A percentile compares a stretch with the other conserved stretches of the same genome.
These are phyloP conservation scores for Metschnikowia aberdeeniae DNA, from an alignment of 805 yeast genomes.

Conservation along the genomic window DNA sequence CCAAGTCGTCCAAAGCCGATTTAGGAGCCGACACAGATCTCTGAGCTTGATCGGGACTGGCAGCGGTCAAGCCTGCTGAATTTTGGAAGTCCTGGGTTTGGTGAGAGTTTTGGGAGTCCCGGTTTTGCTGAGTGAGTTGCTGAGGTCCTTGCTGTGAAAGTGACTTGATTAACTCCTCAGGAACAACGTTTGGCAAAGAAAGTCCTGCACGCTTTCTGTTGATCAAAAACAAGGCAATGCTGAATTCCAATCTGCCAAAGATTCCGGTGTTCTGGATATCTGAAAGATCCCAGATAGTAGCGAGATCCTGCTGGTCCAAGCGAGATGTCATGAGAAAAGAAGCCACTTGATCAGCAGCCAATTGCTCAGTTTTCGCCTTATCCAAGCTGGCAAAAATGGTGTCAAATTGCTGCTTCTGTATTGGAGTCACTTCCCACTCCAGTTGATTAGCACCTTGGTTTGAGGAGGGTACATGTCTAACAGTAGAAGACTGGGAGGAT, in stretches of 20 bases:
- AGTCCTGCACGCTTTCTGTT: constrained; percentile 78
- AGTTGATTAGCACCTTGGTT: constrained; percentile 15
- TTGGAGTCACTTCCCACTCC: constrained; percentile 67
- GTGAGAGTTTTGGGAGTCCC: not conserved
- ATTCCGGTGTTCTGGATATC: constrained; percentile 84
- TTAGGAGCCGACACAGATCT: constrained; percentile 27
- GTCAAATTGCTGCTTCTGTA: constrained; percentile 74
- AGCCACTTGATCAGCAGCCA: constrained; percentile 80
- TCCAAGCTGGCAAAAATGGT: constrained; percentile 76
- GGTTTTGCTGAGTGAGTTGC: constrained; percentile 4
- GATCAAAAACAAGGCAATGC: constrained; percentile 90
- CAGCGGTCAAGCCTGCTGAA: not conserved
- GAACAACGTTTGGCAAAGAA: constrained; percentile 74
- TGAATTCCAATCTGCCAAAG: constrained; percentile 77
- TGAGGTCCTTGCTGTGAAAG: constrained; percentile 11
- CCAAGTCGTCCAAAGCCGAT: constrained; percentile 62
- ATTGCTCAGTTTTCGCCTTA: constrained; percentile 52
- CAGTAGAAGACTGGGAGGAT: constrained; percentile 33
- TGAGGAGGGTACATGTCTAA: constrained; percentile 23
- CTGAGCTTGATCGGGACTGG: constrained; percentile 2
- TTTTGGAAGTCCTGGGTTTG: not conserved
- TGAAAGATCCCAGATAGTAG: constrained; percentile 90
- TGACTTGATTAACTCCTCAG: constrained; percentile 51
- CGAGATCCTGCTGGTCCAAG: constrained; percentile 77
- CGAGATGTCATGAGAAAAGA: constrained; percentile 85